These are phyloP conservation scores for Carex parvula DNA, from an alignment of 176 grass and related monocot species.

Conservation along the genomic window DNA sequence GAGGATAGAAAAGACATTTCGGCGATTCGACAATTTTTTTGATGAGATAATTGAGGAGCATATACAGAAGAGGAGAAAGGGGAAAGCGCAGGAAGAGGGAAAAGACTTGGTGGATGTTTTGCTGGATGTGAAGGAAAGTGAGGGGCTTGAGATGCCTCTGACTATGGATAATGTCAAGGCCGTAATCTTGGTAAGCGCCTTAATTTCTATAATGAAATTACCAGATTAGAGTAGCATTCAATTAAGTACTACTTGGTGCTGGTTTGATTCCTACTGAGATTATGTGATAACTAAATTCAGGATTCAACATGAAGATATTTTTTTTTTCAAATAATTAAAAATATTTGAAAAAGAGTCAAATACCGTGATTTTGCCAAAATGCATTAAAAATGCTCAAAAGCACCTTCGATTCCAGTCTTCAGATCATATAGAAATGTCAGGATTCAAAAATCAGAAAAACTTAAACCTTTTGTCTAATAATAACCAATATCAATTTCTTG, in stretches of 20 bases:
- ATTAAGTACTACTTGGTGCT: neutral
- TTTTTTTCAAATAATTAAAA: too few relatives aligned
- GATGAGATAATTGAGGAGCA: conserved; percentile 32
- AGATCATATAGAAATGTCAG: neutral
- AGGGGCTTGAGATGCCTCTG: conserved; percentile 24
- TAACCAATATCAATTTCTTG: neutral
- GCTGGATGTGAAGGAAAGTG: conserved; percentile 24
- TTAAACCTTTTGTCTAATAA: neutral
- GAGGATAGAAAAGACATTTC: conserved; percentile 19
- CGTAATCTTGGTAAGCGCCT: conserved; percentile 14
- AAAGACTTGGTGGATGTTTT: conserved; percentile 35
- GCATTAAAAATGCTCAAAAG: neutral
- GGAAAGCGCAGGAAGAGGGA: neutral
- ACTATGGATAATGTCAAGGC: conserved; percentile 30
- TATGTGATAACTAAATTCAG: neutral
- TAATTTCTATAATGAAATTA: neutral
- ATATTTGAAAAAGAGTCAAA: neutral
- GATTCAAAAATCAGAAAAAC: neutral
- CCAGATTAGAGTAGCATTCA: neutral
- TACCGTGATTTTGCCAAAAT: neutral
- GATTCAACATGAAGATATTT: neutral
- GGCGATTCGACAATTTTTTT: neutral
- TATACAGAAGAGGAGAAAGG: neutral
- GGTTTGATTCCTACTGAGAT: neutral
- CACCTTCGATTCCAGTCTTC: neutral